A percentile compares a stretch with the other conserved stretches of the same genome.
Conservation (phyloP, 805 yeast species). For the Peterozyma toletana region DNA sequence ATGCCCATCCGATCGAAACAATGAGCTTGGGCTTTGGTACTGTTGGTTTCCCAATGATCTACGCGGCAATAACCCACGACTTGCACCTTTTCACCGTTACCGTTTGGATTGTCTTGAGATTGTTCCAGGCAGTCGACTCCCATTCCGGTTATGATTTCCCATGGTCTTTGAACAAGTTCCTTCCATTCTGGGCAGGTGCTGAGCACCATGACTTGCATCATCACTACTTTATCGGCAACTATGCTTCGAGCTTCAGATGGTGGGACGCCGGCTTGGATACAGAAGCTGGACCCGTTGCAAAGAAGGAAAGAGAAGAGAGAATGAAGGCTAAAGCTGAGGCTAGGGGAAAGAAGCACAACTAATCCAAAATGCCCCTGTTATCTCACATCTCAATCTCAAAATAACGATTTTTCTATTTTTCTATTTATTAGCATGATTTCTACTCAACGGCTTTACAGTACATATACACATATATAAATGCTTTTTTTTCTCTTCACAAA, state of each 20-base stretch:
- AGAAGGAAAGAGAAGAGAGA: slow-evolving; percentile 36
- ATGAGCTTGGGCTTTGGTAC: slow-evolving; percentile 53
- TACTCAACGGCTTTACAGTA: too few relatives aligned
- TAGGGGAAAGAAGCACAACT: slow-evolving; percentile 10
- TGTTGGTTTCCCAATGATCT: slow-evolving; percentile 52
- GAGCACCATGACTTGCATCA: slow-evolving; percentile 58
- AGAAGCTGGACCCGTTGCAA: slow-evolving; percentile 50
- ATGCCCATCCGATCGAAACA: slow-evolving; percentile 55
- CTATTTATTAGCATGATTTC: not conserved
- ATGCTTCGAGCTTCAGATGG: slow-evolving; percentile 53
- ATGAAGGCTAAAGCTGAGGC: slow-evolving; percentile 34
- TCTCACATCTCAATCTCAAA: not conserved
- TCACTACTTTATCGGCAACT: slow-evolving; percentile 52
- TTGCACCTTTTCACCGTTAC: slow-evolving; percentile 49
- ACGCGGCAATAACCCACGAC: slow-evolving; percentile 36
- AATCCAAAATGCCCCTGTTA: not conserved
- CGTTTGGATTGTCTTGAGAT: slow-evolving; percentile 43
- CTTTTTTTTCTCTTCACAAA: too few relatives aligned
- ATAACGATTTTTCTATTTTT: not conserved
- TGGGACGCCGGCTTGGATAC: slow-evolving; percentile 47
- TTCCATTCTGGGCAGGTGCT: slow-evolving; percentile 65
- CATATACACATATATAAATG: too few relatives aligned
- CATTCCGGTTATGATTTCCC: slow-evolving; percentile 61
- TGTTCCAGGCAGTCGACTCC: slow-evolving; percentile 54
- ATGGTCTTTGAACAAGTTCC: slow-evolving; percentile 45